Conservation (phyloP, 306 rosid genomes). For the Elaeagnus macrophylla region DNA sequence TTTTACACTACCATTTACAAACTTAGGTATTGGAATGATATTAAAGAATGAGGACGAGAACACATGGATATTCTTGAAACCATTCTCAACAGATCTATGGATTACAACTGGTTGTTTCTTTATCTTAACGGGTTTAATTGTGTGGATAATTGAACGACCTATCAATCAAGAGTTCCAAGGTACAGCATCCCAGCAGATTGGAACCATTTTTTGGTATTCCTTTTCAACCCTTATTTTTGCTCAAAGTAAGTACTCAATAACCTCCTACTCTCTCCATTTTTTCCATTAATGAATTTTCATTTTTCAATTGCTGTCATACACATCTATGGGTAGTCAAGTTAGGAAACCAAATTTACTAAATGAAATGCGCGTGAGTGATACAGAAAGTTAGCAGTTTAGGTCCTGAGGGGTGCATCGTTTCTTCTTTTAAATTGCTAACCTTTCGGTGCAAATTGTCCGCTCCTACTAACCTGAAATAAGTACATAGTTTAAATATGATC, state of each 20-base stretch:
- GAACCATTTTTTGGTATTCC: slow-evolving; percentile 4
- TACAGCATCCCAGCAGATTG: neutral
- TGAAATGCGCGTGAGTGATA: too few species aligned
- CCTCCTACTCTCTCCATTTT: neutral
- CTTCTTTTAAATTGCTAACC: too few species aligned
- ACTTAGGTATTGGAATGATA: slow-evolving; percentile 7
- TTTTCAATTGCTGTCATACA: too few species aligned
- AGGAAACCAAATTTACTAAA: too few species aligned
- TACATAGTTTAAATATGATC: too few species aligned
- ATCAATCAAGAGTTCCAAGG: slow-evolving; percentile 7
- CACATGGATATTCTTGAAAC: slow-evolving; percentile 17
- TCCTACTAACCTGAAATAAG: too few species aligned
- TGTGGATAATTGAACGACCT: slow-evolving; percentile 9
- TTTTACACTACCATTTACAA: slow-evolving; percentile 11
- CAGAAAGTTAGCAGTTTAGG: too few species aligned
- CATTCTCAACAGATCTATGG: slow-evolving; percentile 13
- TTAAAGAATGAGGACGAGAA: neutral
- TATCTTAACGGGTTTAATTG: slow-evolving; percentile 3
- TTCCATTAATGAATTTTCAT: too few species aligned
- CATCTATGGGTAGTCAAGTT: too few species aligned
- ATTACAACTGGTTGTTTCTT: slow-evolving; percentile 9
- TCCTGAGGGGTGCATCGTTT: too few species aligned
- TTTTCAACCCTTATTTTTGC: slow-evolving; percentile 12
- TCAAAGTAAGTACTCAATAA: neutral
- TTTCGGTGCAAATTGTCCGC: too few species aligned